Percentiles rank a stretch among this genome's conserved stretches.
phyloP scores from a whole-genome alignment of 495 filamentous ascomycete genomes.

The Neurospora sp. region DNA sequence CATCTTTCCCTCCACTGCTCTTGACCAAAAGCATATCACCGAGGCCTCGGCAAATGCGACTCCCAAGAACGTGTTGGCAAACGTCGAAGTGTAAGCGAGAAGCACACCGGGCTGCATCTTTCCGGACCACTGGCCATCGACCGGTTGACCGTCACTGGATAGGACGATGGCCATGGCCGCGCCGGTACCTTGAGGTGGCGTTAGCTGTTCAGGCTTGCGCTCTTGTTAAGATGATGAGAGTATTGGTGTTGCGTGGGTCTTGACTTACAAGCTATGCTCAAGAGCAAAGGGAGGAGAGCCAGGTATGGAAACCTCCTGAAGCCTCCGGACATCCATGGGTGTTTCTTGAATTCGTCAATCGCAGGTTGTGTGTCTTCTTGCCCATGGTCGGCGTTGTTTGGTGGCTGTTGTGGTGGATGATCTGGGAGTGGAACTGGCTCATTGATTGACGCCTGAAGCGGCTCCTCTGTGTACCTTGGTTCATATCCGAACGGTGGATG shows the following conservation, averaged over 20 bases:
- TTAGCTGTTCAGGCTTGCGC: no score
- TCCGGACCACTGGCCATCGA: no score
- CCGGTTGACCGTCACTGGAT: no score
- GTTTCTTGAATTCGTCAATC: background rate
- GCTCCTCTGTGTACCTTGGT: background rate
- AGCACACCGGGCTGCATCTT: no score
- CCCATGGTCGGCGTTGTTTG: background rate
- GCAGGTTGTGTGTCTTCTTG: background rate
- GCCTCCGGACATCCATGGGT: background rate
- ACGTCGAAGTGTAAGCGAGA: no score
- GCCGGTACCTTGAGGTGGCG: no score
- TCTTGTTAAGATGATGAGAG: no score
- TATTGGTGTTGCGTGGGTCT: background rate
- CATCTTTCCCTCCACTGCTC: no score
- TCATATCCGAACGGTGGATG: background rate
- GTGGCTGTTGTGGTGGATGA: background rate
- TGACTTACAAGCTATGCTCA: background rate
- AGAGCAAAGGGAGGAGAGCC: background rate
- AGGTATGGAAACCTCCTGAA: background rate
- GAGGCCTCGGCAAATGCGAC: no score
- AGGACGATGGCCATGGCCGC: no score
- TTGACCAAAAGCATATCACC: no score
- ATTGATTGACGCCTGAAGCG: background rate
- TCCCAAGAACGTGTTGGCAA: no score
- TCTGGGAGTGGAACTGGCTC: background rate